Evolutionary conservation across 176 grass and related monocot species (phyloP).

Genomic region (Cenchrus purpureus): DNA sequence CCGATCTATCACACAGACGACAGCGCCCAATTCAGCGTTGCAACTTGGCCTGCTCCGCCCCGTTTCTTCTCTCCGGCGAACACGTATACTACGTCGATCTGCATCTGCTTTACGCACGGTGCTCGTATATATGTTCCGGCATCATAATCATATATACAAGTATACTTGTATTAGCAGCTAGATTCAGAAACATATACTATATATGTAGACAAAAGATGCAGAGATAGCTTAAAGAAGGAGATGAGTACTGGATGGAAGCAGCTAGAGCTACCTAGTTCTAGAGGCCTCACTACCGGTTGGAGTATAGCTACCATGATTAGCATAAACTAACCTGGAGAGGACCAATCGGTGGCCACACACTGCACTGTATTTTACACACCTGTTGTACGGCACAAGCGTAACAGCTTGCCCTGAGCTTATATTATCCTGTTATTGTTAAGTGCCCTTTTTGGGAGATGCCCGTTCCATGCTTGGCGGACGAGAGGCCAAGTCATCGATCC

Average conservation of each 20-base stretch:
- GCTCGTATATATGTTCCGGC: not conserved
- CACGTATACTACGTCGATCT: not conserved
- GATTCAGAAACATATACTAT: constrained; percentile 18
- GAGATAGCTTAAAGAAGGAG: constrained; percentile 35
- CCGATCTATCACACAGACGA: not conserved
- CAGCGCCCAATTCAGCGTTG: constrained; percentile 31
- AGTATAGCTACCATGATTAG: constrained; percentile 36
- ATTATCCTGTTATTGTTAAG: constrained; percentile 58
- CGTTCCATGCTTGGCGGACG: constrained; percentile 28
- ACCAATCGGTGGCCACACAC: constrained; percentile 40
- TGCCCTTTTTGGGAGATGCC: constrained; percentile 44
- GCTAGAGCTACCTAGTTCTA: constrained; percentile 34
- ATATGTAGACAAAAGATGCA: constrained; percentile 6
- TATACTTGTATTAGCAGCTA: not conserved
- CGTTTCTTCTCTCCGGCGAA: constrained; percentile 34
- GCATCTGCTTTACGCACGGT: constrained; percentile 7
- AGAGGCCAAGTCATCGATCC: constrained; percentile 39
- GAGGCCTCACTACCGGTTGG: constrained; percentile 8
- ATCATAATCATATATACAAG: constrained; percentile 5
- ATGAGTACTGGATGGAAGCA: constrained; percentile 7
- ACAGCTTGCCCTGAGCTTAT: constrained; percentile 41
- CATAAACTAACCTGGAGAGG: constrained; percentile 24
- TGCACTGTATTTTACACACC: constrained; percentile 25
- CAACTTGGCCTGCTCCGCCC: constrained; percentile 24
- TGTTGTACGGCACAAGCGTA: constrained; percentile 46